These are phyloP conservation scores for Jacaranda copaia DNA, from an alignment of 257 asterid genomes.

Conservation along the genomic window DNA sequence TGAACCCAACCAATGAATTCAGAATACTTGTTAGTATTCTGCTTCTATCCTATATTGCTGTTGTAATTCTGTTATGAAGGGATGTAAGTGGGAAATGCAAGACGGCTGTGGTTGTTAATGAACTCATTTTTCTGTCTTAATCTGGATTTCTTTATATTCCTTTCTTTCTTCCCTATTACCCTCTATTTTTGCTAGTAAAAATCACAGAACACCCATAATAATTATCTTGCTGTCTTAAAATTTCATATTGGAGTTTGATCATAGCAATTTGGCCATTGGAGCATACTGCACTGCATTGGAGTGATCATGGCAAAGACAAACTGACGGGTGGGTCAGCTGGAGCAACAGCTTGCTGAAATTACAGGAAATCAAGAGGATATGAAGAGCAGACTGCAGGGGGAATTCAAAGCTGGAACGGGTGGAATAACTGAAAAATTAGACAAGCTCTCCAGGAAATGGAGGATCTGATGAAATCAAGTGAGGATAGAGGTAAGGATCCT, in stretches of 20 bases:
- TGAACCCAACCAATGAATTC: slow-evolving; percentile 15
- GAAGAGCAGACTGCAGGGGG: too few relatives aligned
- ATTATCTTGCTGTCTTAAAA: neutral
- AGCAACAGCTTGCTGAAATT: too few relatives aligned
- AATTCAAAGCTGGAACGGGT: too few relatives aligned
- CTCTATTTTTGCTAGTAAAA: neutral
- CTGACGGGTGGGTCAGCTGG: too few relatives aligned
- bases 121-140: neutral
- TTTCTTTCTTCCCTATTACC: neutral
- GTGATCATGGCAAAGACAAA: too few relatives aligned
- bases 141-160: neutral
- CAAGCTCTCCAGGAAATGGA: too few relatives aligned
- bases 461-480: too few relatives aligned
- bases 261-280: too few relatives aligned
- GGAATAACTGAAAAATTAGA: too few relatives aligned
- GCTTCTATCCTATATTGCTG: neutral
- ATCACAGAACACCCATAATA: neutral
- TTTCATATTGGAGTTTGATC: neutral
- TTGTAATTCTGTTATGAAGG: neutral
- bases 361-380: too few relatives aligned
- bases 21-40: neutral
- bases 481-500: too few relatives aligned
- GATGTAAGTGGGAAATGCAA: neutral
- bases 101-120: neutral
- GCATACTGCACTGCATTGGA: too few relatives aligned